Conservation (phyloP, 306 rosid genomes). For the Crotalaria pallida region DNA sequence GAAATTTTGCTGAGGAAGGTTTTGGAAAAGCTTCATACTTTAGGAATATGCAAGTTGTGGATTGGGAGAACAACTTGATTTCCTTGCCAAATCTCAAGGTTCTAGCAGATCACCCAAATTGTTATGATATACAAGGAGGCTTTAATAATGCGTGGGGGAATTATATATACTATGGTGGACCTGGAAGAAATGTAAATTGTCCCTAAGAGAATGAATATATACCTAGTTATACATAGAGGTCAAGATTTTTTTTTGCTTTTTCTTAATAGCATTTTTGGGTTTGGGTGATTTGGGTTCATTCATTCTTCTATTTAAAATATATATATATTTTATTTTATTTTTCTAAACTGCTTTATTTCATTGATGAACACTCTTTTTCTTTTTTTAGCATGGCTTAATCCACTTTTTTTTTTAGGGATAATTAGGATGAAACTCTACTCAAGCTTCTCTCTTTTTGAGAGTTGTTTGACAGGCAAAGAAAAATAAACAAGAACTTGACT, state of each 20-base stretch:
- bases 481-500: no score
- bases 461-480: no score
- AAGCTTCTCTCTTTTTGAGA: no score
- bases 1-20: conserved; percentile 67
- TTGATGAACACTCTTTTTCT: no score
- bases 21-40: conserved; percentile 75
- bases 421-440: neutral
- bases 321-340: neutral
- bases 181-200: conserved; percentile 72
- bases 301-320: conserved; percentile 24
- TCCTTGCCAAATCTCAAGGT: conserved; percentile 57
- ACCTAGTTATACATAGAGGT: conserved; percentile 3
- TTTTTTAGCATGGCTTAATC: no score
- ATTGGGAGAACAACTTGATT: conserved; percentile 69
- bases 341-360: no score
- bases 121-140: conserved; percentile 72
- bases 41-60: conserved; percentile 66
- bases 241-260: neutral
- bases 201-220: conserved; percentile 39
- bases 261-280: neutral
- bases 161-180: conserved; percentile 85
- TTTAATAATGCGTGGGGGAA: conserved; percentile 73
- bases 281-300: conserved; percentile 36
- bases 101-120: conserved; percentile 71
- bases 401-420: no score